Percentiles rank a stretch among this genome's conserved stretches.
phyloP scores from a whole-genome alignment of 805 yeast genomes.

The Candida easanensis region DNA sequence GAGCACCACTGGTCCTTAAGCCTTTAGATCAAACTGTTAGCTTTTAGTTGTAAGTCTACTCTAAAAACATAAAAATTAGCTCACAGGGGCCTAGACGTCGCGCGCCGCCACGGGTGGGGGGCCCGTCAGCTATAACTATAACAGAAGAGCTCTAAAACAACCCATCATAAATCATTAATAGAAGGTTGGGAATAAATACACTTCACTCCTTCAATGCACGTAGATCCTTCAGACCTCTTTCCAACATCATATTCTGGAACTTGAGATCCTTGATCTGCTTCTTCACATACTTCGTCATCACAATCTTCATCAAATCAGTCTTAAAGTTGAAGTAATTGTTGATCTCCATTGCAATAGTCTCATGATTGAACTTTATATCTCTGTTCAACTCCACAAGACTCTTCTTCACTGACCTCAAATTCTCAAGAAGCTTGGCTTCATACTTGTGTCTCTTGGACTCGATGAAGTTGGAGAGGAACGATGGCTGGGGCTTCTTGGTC shows the following conservation, averaged over 20 bases:
- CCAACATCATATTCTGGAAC: slow-evolving; percentile 20
- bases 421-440: slow-evolving; percentile 39
- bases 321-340: slow-evolving; percentile 56
- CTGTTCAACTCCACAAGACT: slow-evolving; percentile 41
- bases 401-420: slow-evolving; percentile 39
- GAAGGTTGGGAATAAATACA: too few species aligned
- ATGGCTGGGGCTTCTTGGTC: slow-evolving; percentile 23
- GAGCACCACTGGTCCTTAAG: too few species aligned
- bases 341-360: slow-evolving; percentile 58
- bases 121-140: too few species aligned
- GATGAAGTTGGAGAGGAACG: slow-evolving; percentile 35
- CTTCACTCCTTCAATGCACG: neutral
- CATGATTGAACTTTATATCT: slow-evolving; percentile 55
- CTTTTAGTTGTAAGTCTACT: too few species aligned
- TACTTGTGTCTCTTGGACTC: slow-evolving; percentile 52
- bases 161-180: too few species aligned
- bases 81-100: too few species aligned
- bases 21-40: too few species aligned
- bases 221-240: slow-evolving; percentile 18
- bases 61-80: too few species aligned
- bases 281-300: slow-evolving; percentile 34
- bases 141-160: too few species aligned
- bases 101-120: too few species aligned
- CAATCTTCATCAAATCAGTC: slow-evolving; percentile 36
- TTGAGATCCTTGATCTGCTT: slow-evolving; percentile 29